Evolutionary conservation across 768 basidiomycete genomes (phyloP), one percentile per base, ranked within the genome.

Genomic region (Hemileccinum impolitum): DNA sequence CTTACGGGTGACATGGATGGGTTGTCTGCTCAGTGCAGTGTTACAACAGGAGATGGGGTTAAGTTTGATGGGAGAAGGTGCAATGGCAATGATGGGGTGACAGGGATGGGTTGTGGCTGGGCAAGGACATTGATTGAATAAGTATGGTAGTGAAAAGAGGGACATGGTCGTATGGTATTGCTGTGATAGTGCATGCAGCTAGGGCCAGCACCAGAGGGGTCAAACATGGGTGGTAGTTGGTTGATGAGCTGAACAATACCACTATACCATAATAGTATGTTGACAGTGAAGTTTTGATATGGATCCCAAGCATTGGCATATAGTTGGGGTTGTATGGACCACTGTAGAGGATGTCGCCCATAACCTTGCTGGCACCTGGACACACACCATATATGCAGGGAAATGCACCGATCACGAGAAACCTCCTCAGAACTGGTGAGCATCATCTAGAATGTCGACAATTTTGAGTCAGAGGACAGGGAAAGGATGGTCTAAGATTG

Each of bases 341-440:
- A 4, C 9, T 37, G 25, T 60, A 60, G 32, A 55, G 23, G 45
- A 58, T 1, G 2, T 1, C 1, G 3, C 55, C 61, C 1, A 60
- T 25, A 8, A 40, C 39, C 17, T 45, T 3, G 26, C 5, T 1
- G 36, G 41, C 28, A 11, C 39, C 46, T 3, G 51, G 52, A 34
- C 52, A 55, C n/a, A 10, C 30, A 0, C 0, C 15, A 13, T 21
- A 18, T 2, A 13, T 0, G 26, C 55, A 60, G 5, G n/a, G 6
- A 17, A 8, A 14, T 7, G 7, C 9, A 2, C 15, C 58, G 14
- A 64, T 51, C 17, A 43, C 41, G 1, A 5, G 26, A 18, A 6
- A 61, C 31, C 5, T 57, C 58, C 10, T 31, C 1, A 23, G 39
- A 47, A 10, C 38, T 39, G 12, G 46, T 47, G 31, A 42, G 11